Conservation (phyloP, 2,329 filamentous ascomycete species). For the Aspergillus hiratsukae region DNA sequence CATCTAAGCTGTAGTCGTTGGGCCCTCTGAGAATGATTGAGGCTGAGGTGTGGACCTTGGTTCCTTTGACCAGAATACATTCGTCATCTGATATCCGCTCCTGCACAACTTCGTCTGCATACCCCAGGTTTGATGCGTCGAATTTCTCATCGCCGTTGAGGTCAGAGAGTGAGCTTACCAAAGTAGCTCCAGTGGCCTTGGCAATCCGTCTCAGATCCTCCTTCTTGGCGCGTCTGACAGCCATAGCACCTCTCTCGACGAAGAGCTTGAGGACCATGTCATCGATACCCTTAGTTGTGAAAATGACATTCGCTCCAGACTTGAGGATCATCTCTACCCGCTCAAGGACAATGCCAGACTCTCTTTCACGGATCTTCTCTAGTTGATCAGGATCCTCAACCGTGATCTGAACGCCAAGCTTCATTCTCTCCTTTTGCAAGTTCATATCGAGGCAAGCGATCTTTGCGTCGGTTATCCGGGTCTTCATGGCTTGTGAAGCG, state of each 20-base stretch:
- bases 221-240: constrained; percentile 94
- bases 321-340: constrained; percentile 97
- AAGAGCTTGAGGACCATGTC: constrained; percentile 93
- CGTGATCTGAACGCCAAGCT: constrained; percentile 96
- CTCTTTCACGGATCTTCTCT: constrained; percentile 91
- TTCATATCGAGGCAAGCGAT: constrained; percentile 98
- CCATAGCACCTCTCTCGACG: constrained; percentile 92
- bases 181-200: constrained; percentile 87
- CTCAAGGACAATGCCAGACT: constrained; percentile 89
- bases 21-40: constrained; percentile 93
- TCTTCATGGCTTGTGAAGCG: constrained; percentile 96
- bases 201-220: constrained; percentile 95
- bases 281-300: constrained; percentile 98
- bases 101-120: constrained; percentile 94
- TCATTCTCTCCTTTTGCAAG: constrained; percentile 98
- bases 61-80: constrained; percentile 94
- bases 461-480: constrained; percentile 85
- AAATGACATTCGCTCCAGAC: constrained; percentile 88
- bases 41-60: constrained; percentile 87
- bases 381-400: constrained; percentile 96
- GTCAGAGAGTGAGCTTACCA: constrained; percentile 90
- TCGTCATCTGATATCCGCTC: constrained; percentile 98
- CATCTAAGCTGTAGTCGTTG: constrained; percentile 94
- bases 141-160: constrained; percentile 97
- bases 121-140: constrained; percentile 80